phyloP scores from a whole-genome alignment of 2,329 filamentous ascomycete genomes.

The Penicillium sp. region DNA sequence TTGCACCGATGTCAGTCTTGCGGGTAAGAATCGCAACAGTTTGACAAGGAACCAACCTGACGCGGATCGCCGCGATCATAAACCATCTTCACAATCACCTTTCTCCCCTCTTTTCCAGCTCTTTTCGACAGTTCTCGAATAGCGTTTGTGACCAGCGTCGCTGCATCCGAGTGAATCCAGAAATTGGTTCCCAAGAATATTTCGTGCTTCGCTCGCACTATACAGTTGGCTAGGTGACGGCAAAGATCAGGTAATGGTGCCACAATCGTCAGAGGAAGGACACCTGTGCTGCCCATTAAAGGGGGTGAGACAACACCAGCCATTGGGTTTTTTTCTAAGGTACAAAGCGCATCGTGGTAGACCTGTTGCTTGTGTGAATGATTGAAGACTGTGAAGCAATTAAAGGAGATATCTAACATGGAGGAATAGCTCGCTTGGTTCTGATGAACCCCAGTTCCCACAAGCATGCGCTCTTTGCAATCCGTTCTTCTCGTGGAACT shows the following conservation, averaged over 20 bases:
- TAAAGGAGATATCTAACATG: conserved; percentile 39
- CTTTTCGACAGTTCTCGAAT: conserved; percentile 67
- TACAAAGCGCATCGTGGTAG: conserved; percentile 61
- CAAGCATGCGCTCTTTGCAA: conserved; percentile 58
- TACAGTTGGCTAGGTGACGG: conserved; percentile 73
- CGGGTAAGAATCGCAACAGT: not conserved
- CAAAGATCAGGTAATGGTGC: conserved; percentile 68
- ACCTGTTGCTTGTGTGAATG: conserved; percentile 41
- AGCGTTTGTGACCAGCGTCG: conserved; percentile 65
- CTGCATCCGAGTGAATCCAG: conserved; percentile 69
- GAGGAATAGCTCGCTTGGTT: conserved; percentile 67
- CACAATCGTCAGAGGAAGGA: conserved; percentile 67
- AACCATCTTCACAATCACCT: conserved; percentile 68
- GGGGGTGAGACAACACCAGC: conserved; percentile 56
- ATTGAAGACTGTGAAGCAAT: not conserved
- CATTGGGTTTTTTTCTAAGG: conserved; percentile 41
- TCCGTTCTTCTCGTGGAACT: conserved; percentile 37
- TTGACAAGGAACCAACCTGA: conserved; percentile 45
- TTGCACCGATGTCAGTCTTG: conserved; percentile 15
- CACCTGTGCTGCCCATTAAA: conserved; percentile 61
- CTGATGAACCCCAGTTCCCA: conserved; percentile 64
- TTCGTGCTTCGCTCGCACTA: conserved; percentile 68
- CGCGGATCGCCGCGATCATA: conserved; percentile 69
- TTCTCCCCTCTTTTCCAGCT: conserved; percentile 56
- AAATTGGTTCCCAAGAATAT: conserved; percentile 74